A percentile compares a stretch with the other conserved stretches of the same genome.
Conservation (phyloP, 805 yeast species). For the Spathaspora gorwiae region DNA sequence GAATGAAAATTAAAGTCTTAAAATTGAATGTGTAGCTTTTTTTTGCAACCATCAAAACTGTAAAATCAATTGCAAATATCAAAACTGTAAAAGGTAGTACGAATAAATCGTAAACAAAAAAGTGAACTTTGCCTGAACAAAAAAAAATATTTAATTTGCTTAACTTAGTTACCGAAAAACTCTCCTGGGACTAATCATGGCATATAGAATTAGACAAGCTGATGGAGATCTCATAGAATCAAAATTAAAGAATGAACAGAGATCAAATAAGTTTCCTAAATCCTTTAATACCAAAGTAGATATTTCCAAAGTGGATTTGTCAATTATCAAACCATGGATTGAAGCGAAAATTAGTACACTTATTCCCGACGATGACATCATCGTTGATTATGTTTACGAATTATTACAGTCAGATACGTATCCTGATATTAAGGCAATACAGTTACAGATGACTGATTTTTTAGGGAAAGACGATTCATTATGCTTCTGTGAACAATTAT, state of each 20-base stretch:
- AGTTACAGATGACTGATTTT: conserved; percentile 43
- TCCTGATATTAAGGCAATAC: conserved; percentile 39
- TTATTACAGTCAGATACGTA: conserved; percentile 25
- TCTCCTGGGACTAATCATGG: conserved; percentile 8
- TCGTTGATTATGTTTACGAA: conserved; percentile 43
- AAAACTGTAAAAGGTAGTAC: neutral
- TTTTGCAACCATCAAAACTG: conserved; percentile 4
- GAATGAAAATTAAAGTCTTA: neutral
- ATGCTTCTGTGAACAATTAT: conserved; percentile 37
- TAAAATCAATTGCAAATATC: neutral
- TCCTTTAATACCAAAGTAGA: conserved; percentile 27
- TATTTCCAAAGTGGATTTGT: conserved; percentile 31
- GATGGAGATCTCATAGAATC: conserved; percentile 11
- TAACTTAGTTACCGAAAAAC: too few relatives aligned
- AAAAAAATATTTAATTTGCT: too few relatives aligned
- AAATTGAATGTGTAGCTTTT: neutral
- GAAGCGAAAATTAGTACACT: conserved; percentile 23
- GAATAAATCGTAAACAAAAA: neutral
- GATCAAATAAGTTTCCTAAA: conserved; percentile 28
- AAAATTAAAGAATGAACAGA: conserved; percentile 10
- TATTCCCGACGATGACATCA: conserved; percentile 50
- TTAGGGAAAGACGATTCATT: conserved; percentile 37
- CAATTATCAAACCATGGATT: conserved; percentile 40
- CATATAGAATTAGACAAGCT: conserved; percentile 14
- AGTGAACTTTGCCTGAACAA: too few relatives aligned